Base-by-base conservation (phyloP, 352 stramenopile species). In the Pythium chondricola region DNA sequence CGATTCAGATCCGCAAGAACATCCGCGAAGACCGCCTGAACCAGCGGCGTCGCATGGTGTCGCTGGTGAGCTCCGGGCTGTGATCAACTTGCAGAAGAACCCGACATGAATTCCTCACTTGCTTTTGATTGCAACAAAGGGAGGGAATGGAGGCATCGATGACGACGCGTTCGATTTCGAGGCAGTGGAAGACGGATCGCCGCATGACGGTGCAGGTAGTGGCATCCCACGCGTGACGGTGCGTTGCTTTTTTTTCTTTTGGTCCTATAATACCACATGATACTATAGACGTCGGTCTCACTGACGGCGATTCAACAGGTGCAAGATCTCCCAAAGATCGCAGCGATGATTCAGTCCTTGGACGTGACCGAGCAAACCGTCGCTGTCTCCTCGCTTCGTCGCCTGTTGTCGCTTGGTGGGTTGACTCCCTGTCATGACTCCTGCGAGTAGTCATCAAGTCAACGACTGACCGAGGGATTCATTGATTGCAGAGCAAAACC, bases 401-500 rank as follows among this genome's bases (percentile, higher is more conserved):
- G 96, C 11, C 70, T 99, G n/a, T 73, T 99, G 0, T 98, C 93
- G 18, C 98, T 98, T 30, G 85, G 86, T 96, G 58, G 27, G 58
- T 65, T 22, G n/a, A 38, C 5, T 38, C 5, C 37, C n/a, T 26
- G 17, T 37, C 26, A 6, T n/a, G n/a, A n/a, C n/a, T 43, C 7
- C 4, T 18, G 7, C 2, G 10, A 14, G 17, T 20, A 7, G 18
- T 43, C 11, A n/a, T 37, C 3, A 21, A 18, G 18, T 21, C 7
- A 37, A 11, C 33, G n/a, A 29, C 29, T 47, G 20, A 14, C 18
- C n/a, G n/a, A n/a, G n/a, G n/a, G n/a, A n/a, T n/a, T n/a, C n/a
- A n/a, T n/a, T n/a, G n/a, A n/a, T n/a, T 90, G 54, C 30, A 86
- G 96, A 99, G 60, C 88, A 92, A 57, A 98, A 98, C 55, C 97